phyloP scores from a whole-genome alignment of 768 basidiomycete species.

The Pilatotrama ljubarskyi region DNA sequence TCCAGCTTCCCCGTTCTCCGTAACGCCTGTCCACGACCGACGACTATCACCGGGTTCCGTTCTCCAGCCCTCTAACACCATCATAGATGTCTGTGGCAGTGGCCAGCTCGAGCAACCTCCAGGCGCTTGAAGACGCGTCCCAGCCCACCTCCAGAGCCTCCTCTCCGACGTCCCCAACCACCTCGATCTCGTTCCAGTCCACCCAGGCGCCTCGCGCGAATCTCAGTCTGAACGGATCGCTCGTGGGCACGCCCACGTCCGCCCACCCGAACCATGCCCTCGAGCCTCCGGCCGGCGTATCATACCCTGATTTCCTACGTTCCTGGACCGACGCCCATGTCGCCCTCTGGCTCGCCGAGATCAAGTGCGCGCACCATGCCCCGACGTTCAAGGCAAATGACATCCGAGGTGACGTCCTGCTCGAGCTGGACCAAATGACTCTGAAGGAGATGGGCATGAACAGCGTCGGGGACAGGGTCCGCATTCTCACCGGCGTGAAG shows the following conservation, averaged over 20 bases:
- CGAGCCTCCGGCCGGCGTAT: constrained; percentile 59
- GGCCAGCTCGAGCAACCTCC: constrained; percentile 25
- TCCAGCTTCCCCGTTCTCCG: not conserved
- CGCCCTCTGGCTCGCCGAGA: constrained; percentile 74
- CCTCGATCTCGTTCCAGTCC: constrained; percentile 31
- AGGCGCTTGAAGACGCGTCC: constrained; percentile 37
- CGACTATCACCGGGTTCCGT: not conserved
- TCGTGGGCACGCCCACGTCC: constrained; percentile 40
- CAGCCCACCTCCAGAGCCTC: constrained; percentile 39
- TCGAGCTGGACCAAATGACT: constrained; percentile 86
- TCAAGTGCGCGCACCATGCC: constrained; percentile 71
- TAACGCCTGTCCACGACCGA: constrained; percentile 6
- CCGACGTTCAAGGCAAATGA: constrained; percentile 80
- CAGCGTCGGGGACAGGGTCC: constrained; percentile 89
- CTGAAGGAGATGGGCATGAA: constrained; percentile 89
- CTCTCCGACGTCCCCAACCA: constrained; percentile 39
- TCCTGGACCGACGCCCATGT: constrained; percentile 76
- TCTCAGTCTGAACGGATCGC: constrained; percentile 37
- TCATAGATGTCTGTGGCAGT: constrained; percentile 29
- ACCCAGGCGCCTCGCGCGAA: constrained; percentile 38
- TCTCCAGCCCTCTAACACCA: not conserved
- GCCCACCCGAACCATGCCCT: constrained; percentile 43
- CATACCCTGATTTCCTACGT: constrained; percentile 62
- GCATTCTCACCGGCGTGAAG: constrained; percentile 86
- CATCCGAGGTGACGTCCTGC: constrained; percentile 86